Percentiles rank a stretch among this genome's conserved stretches.
Evolutionary conservation across 108 stramenopile genomes (phyloP).

Genomic region (Skeletonema marinoi): DNA sequence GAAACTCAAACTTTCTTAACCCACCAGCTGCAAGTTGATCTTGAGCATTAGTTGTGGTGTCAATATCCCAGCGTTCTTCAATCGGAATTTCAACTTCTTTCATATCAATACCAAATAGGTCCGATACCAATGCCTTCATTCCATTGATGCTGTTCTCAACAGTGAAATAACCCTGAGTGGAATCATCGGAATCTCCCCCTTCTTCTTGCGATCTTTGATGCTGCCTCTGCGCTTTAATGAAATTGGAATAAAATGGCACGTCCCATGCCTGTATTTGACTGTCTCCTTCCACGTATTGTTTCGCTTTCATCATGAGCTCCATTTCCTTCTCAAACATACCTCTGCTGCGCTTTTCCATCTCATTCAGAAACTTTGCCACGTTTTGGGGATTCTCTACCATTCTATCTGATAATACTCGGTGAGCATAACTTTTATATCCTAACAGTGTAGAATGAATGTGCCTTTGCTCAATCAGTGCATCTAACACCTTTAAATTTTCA

Average conservation of each 20-base stretch:
- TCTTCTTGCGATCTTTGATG: constrained; percentile 24
- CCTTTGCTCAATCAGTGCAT: constrained; percentile 63
- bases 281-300: constrained; percentile 65
- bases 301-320: constrained; percentile 58
- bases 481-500: constrained; percentile 81
- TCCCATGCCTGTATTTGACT: constrained; percentile 86
- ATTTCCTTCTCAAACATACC: constrained; percentile 56
- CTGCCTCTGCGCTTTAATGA: constrained; percentile 63
- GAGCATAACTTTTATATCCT: constrained; percentile 77
- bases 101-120: constrained; percentile 86
- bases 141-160: constrained; percentile 74
- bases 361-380: constrained; percentile 58
- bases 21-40: background rate
- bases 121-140: constrained; percentile 63
- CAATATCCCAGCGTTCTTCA: constrained; percentile 81
- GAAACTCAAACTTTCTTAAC: constrained; percentile 76
- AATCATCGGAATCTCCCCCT: constrained; percentile 43
- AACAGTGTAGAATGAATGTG: constrained; percentile 64
- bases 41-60: background rate
- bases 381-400: constrained; percentile 64
- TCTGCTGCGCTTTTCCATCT: constrained; percentile 43
- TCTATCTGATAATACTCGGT: constrained; percentile 76
- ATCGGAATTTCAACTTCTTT: constrained; percentile 57
- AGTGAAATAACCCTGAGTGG: constrained; percentile 63
- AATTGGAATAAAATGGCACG: constrained; percentile 70